Evolutionary conservation across 148 eudicot species (phyloP).

Genomic region (Rhododendron vialii): DNA sequence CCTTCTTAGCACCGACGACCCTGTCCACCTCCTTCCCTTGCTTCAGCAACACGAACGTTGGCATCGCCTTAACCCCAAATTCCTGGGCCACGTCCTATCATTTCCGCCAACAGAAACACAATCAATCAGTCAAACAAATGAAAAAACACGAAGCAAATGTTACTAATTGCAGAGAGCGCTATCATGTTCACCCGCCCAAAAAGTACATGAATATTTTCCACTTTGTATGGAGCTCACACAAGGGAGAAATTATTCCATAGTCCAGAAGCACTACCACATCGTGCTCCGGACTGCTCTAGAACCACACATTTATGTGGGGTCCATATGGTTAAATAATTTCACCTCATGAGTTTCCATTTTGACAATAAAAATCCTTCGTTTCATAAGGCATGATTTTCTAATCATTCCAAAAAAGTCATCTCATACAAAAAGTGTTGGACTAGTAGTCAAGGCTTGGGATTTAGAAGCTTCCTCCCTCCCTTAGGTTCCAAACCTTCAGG

Average conservation of each 20-base stretch:
- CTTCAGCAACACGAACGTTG: constrained; percentile 71
- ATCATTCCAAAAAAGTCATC: background rate
- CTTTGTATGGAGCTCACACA: background rate
- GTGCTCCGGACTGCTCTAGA: too few relatives aligned
- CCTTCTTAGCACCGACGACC: constrained; percentile 79
- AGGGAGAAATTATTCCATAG: too few relatives aligned
- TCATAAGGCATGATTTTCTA: background rate
- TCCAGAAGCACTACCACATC: too few relatives aligned
- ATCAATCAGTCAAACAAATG: background rate
- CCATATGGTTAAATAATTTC: background rate
- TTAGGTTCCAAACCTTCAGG: too few relatives aligned
- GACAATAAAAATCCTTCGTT: background rate
- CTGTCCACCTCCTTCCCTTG: constrained; percentile 76
- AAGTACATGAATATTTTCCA: background rate
- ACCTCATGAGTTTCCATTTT: background rate
- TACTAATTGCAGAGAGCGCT: background rate
- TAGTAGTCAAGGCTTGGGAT: too few relatives aligned
- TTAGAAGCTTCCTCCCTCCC: too few relatives aligned
- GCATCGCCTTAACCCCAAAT: constrained; percentile 83
- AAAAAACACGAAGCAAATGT: background rate
- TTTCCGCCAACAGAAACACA: background rate
- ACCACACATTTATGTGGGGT: background rate
- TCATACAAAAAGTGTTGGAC: background rate
- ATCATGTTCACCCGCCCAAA: background rate
- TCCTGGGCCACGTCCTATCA: constrained; percentile 71